Evolutionary conservation across 2,329 filamentous ascomycete species (phyloP), one percentile per base, ranked within the genome.

Genomic region (Cryphonectria japonica): DNA sequence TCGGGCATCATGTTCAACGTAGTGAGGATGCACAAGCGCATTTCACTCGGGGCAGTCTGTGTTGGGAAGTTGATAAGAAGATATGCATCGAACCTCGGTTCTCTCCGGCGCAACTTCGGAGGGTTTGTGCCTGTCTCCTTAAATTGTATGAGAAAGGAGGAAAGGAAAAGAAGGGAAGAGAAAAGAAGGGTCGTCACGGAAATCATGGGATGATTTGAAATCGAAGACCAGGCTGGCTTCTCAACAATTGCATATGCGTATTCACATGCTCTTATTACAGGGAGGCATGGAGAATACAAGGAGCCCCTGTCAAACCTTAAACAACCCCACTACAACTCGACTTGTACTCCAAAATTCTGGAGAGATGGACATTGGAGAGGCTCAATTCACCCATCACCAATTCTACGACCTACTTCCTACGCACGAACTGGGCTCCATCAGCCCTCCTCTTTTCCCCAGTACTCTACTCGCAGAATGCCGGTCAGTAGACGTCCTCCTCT

Each of bases 241-340:
- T 57, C 52, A 54, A 29, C 11, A 22, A 52, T 11, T 8, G 8
- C 37, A 8, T 39, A 39, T 9, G 39, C 39, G n/a, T 26, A 61
- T 61, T 61, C 59, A 61, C 59, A 61, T 61, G 59, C 59, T 61
- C 34, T 22, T 61, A 11, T 39, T 39, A 32, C 29, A 39, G 32
- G 16, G 19, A 37, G 34, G 34, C 37, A 39, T 13, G 37, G 9
- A 13, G 9, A 3, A 19, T n/a, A 6, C 32, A 61, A 19, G 59
- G 34, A 19, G 14, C 19, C 59, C 59, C 34, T 61, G 59, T 61
- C 59, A 13, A 32, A 59, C 29, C 16, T 37, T 22, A 34, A n/a
- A n/a, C 46, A 50, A 7, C 59, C 59, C 59, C 59, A 26, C 59
- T n/a, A 34, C 57, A 14, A 34, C 7, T 34, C 14, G 29, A 32